Evolutionary conservation across 192 early-diverging fungal genomes (phyloP), one percentile per base, ranked within the genome.

Genomic region (Entomortierella chlamydospora): DNA sequence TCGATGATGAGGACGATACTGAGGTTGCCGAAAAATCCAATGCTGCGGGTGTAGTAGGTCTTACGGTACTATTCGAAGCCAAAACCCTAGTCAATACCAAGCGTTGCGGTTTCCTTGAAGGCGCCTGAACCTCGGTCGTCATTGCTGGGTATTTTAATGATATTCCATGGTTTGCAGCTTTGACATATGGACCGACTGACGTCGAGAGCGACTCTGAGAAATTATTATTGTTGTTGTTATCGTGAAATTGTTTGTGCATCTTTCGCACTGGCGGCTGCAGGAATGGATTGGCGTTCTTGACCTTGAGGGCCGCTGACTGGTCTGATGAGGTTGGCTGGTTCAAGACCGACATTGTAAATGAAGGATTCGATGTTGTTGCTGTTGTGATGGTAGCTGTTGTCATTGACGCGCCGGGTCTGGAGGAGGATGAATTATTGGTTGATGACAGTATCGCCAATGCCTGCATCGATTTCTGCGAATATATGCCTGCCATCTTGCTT

Each of bases 61-160:
- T 59, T 34, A 45, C 30, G 49, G 11, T 52, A 23, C 20, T 58
- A 34, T 66, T 74, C 18, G 64, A 61, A 1, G 72, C 62, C n/a
- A 66, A 52, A 1, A 74, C 72, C 39, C 72, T 66, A 30, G 72
- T 74, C 59, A 74, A 26, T 1, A 74, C 56, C 13, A 74, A 29
- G 0, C 72, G 56, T n/a, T 67, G 57, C 0, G 63, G 57, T 28
- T 62, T 74, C 33, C 22, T 62, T 1, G 29, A 56, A 0, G 45
- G 37, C 25, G 17, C 12, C 57, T 13, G 9, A 0, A 26, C 12
- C 20, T 25, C 23, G 4, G 31, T 22, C 3, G 15, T 33, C 26
- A 5, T 31, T 34, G n/a, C 47, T 49, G 42, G 45, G 34, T 20
- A 30, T 2, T 56, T 56, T 1, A 1, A 31, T 43, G 33, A 34